Evolutionary conservation across 139 green algal genomes (phyloP).

Genomic region (Tetraselmis chui): DNA sequence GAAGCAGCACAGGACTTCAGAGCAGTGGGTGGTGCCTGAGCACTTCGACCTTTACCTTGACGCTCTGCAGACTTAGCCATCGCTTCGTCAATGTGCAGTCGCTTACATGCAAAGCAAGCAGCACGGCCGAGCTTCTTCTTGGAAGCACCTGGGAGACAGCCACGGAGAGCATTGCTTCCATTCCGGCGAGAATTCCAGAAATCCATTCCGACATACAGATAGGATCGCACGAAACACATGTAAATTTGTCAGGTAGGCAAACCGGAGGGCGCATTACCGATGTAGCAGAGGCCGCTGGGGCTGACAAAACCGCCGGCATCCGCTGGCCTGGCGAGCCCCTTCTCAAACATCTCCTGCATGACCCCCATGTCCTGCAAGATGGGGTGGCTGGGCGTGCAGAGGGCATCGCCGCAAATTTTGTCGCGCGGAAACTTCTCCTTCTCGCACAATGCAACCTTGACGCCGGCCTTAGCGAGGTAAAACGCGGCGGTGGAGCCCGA

Average conservation of each 20-base stretch:
- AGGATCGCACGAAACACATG: no score
- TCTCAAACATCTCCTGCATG: slow-evolving; percentile 66
- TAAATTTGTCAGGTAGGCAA: no score
- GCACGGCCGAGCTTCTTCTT: slow-evolving; percentile 63
- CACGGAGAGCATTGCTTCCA: slow-evolving; percentile 7
- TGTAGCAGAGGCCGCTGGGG: slow-evolving; percentile 77
- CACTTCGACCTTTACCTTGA: not conserved
- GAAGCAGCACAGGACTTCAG: no score
- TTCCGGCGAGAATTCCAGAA: no score
- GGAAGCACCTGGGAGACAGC: slow-evolving; percentile 27
- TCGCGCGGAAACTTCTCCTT: slow-evolving; percentile 80
- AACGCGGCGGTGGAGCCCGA: slow-evolving; percentile 63
- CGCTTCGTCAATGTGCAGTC: slow-evolving; percentile 71
- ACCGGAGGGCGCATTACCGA: slow-evolving; percentile 41
- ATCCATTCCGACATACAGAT: no score
- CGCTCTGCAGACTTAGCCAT: slow-evolving; percentile 40
- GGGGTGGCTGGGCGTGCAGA: slow-evolving; percentile 60
- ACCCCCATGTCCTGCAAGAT: slow-evolving; percentile 67
- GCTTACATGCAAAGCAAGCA: slow-evolving; percentile 73
- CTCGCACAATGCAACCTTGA: slow-evolving; percentile 76
- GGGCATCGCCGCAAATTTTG: slow-evolving; percentile 75
- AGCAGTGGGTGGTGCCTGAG: no score
- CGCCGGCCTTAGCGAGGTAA: slow-evolving; percentile 61
- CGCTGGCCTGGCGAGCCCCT: slow-evolving; percentile 44
- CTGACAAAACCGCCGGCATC: slow-evolving; percentile 51